Evolutionary conservation across 805 yeast species (phyloP).

Genomic region (Metschnikowia aberdeeniae): DNA sequence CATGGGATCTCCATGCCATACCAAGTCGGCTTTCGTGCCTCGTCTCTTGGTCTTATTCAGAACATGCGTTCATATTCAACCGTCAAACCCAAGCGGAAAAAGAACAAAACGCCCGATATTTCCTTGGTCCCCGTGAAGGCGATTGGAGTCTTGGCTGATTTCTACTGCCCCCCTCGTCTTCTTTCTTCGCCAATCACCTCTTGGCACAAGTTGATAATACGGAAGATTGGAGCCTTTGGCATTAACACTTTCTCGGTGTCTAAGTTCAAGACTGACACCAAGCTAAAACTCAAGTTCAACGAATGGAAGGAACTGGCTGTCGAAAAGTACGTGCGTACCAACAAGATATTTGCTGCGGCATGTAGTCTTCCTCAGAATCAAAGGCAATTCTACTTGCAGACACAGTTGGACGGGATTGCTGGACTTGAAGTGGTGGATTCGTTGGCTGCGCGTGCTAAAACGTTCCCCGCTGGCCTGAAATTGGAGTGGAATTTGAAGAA

Average conservation of each 20-base stretch:
- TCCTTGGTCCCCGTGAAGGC: slow-evolving; percentile 34
- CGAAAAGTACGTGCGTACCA: slow-evolving; percentile 70
- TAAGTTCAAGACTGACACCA: slow-evolving; percentile 42
- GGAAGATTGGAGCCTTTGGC: slow-evolving; percentile 64
- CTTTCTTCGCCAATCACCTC: slow-evolving; percentile 20
- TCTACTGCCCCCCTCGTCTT: slow-evolving; percentile 39
- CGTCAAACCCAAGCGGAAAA: slow-evolving; percentile 12
- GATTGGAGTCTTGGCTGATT: slow-evolving; percentile 41
- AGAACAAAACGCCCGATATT: slow-evolving; percentile 24
- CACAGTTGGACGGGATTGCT: slow-evolving; percentile 32
- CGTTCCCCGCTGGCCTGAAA: slow-evolving; percentile 52
- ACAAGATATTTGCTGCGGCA: slow-evolving; percentile 69
- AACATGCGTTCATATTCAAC: slow-evolving; percentile 14
- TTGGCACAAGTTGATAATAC: slow-evolving; percentile 47
- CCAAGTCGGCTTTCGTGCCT: not conserved
- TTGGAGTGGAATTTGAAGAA: slow-evolving; percentile 76
- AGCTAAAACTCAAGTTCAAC: slow-evolving; percentile 51
- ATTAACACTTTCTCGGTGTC: slow-evolving; percentile 56
- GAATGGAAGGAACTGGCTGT: slow-evolving; percentile 86
- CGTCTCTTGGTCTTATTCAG: not conserved
- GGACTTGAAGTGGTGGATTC: slow-evolving; percentile 31
- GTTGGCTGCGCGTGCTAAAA: slow-evolving; percentile 29
- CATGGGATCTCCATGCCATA: not conserved
- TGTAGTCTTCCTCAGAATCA: slow-evolving; percentile 29
- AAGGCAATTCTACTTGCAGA: slow-evolving; percentile 42